A percentile compares a stretch with the other conserved stretches of the same genome.
These are phyloP conservation scores for Cryptococcus depauperatus DNA, from an alignment of 1,284 basidiomycete genomes.

Conservation along the genomic window DNA sequence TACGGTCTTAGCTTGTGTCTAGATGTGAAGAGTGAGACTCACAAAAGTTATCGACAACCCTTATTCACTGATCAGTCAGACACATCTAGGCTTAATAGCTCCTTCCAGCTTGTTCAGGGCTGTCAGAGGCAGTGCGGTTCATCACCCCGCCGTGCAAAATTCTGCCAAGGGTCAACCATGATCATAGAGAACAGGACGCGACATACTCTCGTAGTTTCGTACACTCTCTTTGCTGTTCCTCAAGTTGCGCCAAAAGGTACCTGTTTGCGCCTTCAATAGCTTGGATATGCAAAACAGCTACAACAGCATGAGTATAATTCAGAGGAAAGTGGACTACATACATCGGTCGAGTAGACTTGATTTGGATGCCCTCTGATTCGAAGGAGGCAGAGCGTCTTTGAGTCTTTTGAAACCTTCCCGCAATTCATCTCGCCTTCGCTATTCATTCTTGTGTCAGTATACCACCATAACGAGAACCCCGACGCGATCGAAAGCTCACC, in stretches of 20 bases:
- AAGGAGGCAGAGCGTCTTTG: slow-evolving; percentile 71
- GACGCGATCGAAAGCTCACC: no score
- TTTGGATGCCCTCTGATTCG: slow-evolving; percentile 82
- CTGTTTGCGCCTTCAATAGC: slow-evolving; percentile 21
- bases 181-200: background rate
- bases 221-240: slow-evolving; percentile 13
- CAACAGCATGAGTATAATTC: background rate
- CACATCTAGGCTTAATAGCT: no score
- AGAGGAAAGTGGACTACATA: slow-evolving; percentile 42
- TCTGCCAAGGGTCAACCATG: background rate
- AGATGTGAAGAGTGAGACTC: no score
- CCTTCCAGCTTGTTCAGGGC: slow-evolving; percentile 1
- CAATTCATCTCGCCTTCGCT: slow-evolving; percentile 76
- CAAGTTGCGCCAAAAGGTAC: slow-evolving; percentile 16
- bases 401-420: slow-evolving; percentile 75
- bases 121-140: slow-evolving; percentile 7
- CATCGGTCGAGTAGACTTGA: slow-evolving; percentile 75
- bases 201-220: slow-evolving; percentile 22
- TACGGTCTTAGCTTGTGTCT: no score
- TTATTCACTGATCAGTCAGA: no score
- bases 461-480: slow-evolving; percentile 55
- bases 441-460: slow-evolving; percentile 65
- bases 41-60: no score
- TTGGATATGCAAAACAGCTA: slow-evolving; percentile 31
- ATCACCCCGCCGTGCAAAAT: slow-evolving; percentile 12